phyloP scores from a whole-genome alignment of 768 basidiomycete genomes.

The Termitomyces sp. region DNA sequence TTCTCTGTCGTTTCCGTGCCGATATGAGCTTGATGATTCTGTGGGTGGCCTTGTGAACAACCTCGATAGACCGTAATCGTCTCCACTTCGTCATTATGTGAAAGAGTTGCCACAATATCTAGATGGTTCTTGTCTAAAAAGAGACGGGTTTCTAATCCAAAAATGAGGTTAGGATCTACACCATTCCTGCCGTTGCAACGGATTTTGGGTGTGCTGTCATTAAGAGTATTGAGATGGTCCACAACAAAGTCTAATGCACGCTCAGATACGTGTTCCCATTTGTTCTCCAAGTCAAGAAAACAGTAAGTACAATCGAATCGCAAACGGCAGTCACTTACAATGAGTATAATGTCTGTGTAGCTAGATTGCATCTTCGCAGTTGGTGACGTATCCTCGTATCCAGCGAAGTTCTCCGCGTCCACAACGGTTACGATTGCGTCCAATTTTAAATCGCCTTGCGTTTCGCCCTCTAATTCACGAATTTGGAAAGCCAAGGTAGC shows the following conservation, averaged over 20 bases:
- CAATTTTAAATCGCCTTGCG: slow-evolving; percentile 66
- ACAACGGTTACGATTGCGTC: slow-evolving; percentile 92
- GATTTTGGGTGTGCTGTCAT: slow-evolving; percentile 86
- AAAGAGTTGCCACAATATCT: slow-evolving; percentile 12
- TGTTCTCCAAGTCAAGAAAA: slow-evolving; percentile 51
- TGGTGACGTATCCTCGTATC: slow-evolving; percentile 89
- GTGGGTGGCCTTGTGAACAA: slow-evolving; percentile 11
- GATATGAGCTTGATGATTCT: not conserved
- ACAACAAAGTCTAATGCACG: slow-evolving; percentile 74
- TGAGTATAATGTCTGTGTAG: slow-evolving; percentile 87
- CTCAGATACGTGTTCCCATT: slow-evolving; percentile 84
- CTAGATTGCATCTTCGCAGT: slow-evolving; percentile 95
- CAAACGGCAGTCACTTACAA: slow-evolving; percentile 42
- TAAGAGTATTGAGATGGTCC: slow-evolving; percentile 85
- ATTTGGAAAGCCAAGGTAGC: slow-evolving; percentile 95
- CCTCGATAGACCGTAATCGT: slow-evolving; percentile 61
- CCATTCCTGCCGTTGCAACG: slow-evolving; percentile 57
- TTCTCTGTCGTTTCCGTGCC: slow-evolving; percentile 1
- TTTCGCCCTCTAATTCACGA: slow-evolving; percentile 79
- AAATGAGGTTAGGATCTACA: slow-evolving; percentile 74
- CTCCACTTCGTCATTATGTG: slow-evolving; percentile 83
- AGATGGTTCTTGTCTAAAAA: slow-evolving; percentile 33
- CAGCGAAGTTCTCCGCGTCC: slow-evolving; percentile 86
- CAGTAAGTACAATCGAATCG: not conserved
- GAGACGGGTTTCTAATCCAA: slow-evolving; percentile 85